A percentile compares a stretch with the other conserved stretches of the same genome.
Conservation (phyloP, 73 alveolate genomes). For the Paramecium octaurelia region DNA sequence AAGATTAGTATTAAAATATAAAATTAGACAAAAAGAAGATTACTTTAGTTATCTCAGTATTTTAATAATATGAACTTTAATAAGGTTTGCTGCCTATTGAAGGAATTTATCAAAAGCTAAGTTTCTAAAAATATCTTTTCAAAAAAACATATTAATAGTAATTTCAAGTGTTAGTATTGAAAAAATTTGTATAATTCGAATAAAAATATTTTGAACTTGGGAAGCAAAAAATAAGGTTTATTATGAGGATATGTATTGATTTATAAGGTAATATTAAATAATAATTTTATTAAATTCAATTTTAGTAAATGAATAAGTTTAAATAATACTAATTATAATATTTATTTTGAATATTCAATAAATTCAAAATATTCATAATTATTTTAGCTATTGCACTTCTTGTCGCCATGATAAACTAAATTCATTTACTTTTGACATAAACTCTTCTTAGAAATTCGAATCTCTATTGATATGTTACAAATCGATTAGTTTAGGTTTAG, state of each 20-base stretch:
- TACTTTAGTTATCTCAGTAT: no score
- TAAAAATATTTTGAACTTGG: no score
- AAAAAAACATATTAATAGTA: background rate
- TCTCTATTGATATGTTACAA: background rate
- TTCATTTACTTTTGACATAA: constrained; percentile 8
- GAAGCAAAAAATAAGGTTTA: no score
- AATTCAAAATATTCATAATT: constrained; percentile 7
- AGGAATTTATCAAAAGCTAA: no score
- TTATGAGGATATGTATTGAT: background rate
- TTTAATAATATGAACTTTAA: no score
- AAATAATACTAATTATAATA: background rate
- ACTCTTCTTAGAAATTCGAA: constrained; percentile 33
- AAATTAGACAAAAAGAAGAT: background rate
- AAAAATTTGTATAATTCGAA: no score
- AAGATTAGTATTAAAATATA: no score
- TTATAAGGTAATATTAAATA: background rate
- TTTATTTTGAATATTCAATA: background rate
- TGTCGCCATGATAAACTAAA: constrained; percentile 37
- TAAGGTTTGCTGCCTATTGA: background rate
- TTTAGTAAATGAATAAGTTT: background rate
- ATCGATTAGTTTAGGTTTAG: background rate
- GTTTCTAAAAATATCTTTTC: background rate
- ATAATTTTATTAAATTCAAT: background rate
- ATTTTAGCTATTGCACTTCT: background rate
- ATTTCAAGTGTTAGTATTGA: background rate